Conservation (phyloP, 257 asterid genomes). For the Nicotiana otophora region DNA sequence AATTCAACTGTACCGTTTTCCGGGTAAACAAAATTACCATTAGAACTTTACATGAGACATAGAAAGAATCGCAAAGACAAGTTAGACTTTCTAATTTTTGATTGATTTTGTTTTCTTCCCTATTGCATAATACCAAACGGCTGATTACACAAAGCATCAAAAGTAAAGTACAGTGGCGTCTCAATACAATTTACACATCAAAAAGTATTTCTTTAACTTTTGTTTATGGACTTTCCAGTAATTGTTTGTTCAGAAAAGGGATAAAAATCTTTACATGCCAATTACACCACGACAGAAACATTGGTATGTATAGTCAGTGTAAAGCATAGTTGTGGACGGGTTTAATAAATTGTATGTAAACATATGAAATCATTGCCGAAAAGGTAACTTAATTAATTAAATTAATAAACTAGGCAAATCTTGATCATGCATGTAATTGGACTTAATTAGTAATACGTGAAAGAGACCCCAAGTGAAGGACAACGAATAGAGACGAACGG, state of each 20-base stretch:
- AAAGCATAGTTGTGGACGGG: neutral
- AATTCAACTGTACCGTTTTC: no score
- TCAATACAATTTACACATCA: neutral
- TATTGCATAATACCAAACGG: neutral
- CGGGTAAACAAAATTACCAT: no score
- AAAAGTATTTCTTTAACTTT: neutral
- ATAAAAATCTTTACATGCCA: neutral
- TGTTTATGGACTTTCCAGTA: neutral
- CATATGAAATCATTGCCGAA: neutral
- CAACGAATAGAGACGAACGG: neutral
- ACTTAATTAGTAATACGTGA: no score
- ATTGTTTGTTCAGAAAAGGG: neutral
- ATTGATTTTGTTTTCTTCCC: neutral
- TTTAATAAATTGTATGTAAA: neutral
- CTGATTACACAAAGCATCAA: neutral
- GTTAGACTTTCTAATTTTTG: neutral
- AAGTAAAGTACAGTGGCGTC: slow-evolving; percentile 5
- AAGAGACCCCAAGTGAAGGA: neutral
- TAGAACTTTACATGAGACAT: no score
- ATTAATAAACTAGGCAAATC: no score
- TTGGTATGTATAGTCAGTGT: neutral
- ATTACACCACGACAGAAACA: neutral
- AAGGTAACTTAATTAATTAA: no score
- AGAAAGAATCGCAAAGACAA: no score
- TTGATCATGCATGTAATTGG: no score